phyloP scores from a whole-genome alignment of 2,329 filamentous ascomycete species.

The Aspergillus nomiae region DNA sequence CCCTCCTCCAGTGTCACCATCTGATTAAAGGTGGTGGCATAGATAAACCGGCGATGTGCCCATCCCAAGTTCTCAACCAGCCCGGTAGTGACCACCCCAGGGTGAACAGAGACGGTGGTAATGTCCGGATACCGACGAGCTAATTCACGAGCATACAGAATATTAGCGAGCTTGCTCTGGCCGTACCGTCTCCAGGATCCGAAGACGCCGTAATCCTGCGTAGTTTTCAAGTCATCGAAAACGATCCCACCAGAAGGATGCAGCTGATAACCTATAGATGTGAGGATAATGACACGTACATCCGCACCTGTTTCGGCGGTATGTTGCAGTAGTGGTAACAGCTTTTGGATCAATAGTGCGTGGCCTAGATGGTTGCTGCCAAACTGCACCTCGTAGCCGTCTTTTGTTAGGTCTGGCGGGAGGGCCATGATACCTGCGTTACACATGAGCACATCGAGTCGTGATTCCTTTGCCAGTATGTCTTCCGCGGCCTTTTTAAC shows the following conservation, averaged over 20 bases:
- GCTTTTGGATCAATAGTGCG: slow-evolving; percentile 8
- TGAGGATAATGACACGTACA: slow-evolving; percentile 4
- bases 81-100: slow-evolving; percentile 44
- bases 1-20: slow-evolving; percentile 37
- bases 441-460: slow-evolving; percentile 49
- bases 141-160: slow-evolving; percentile 47
- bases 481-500: slow-evolving; percentile 44
- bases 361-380: slow-evolving; percentile 55
- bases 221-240: neutral
- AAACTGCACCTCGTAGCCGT: slow-evolving; percentile 55
- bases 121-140: slow-evolving; percentile 33
- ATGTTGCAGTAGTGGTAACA: slow-evolving; percentile 15
- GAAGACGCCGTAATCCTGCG: slow-evolving; percentile 3
- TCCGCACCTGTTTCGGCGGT: neutral
- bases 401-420: slow-evolving; percentile 40
- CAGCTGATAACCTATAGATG: neutral
- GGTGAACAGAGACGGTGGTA: slow-evolving; percentile 17
- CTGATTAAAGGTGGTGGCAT: slow-evolving; percentile 9
- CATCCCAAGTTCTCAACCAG: slow-evolving; percentile 21
- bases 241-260: neutral
- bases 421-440: slow-evolving; percentile 51
- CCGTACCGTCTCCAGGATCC: slow-evolving; percentile 44
- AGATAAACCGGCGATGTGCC: slow-evolving; percentile 3
- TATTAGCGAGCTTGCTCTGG: slow-evolving; percentile 52
- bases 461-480: slow-evolving; percentile 35